Conservation (phyloP, 768 basidiomycete species). For the Lactarius hengduanensis region DNA sequence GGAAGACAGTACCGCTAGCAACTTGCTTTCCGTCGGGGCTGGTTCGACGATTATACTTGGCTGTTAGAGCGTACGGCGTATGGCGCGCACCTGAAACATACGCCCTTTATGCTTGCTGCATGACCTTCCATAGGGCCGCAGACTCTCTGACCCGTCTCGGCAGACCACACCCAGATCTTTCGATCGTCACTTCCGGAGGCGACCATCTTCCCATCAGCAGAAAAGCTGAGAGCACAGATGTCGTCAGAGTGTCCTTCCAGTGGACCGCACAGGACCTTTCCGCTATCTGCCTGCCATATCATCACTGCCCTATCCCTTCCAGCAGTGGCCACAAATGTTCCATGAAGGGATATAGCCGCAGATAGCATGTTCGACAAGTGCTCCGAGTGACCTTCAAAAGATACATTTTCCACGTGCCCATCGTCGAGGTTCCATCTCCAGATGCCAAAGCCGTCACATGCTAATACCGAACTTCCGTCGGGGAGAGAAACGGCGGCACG, state of each 20-base stretch:
- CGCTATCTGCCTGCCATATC: conserved; percentile 25
- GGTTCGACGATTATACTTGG: background rate
- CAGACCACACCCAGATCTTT: conserved; percentile 22
- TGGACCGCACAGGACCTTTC: conserved; percentile 20
- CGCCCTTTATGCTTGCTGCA: background rate
- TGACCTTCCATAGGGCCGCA: conserved; percentile 23
- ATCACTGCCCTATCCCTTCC: conserved; percentile 6
- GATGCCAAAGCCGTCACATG: conserved; percentile 9
- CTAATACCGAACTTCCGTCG: background rate
- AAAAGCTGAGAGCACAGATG: conserved; percentile 22
- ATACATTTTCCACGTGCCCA: background rate
- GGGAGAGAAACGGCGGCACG: conserved; percentile 5
- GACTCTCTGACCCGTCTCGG: conserved; percentile 15
- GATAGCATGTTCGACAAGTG: conserved; percentile 16
- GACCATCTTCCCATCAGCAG: conserved; percentile 24
- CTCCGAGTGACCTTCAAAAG: conserved; percentile 5
- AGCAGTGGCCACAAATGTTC: conserved; percentile 16
- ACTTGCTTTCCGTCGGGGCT: conserved; percentile 25
- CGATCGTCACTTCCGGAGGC: conserved; percentile 26
- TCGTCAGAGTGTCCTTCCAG: conserved; percentile 24
- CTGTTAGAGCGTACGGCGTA: background rate
- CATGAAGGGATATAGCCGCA: conserved; percentile 23
- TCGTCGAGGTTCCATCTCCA: conserved; percentile 6
- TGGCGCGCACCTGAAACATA: conserved; percentile 21
- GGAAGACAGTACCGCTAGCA: conserved; percentile 15